Evolutionary conservation across 257 asterid species (phyloP), one percentile per base, ranked within the genome.

Genomic region (Solanum raphanifolium): DNA sequence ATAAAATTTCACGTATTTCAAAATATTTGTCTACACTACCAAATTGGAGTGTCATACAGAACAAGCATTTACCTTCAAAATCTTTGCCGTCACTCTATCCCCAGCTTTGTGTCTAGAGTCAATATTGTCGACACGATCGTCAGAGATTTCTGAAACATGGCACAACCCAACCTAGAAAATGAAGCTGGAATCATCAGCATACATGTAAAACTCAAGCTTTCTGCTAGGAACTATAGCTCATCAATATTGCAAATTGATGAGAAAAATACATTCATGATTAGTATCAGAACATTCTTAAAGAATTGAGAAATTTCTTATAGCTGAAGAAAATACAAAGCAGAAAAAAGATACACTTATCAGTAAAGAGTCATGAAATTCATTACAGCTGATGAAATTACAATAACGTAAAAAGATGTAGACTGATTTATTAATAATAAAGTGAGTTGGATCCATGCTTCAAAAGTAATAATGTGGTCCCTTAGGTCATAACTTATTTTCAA

Each of bases 101-200:
- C 98, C 97, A 81, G 94, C 95, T 88, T 94, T 93, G 90, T 92
- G 94, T 84, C 81, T 88, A 39, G 92, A 58, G 87, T 89, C 95
- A 86, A 92, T 87, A 87, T 91, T 90, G 83, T 93, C 96, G 32
- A 92, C 81, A 86, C 83, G 95, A 83, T 92, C 94, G 91, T 97
- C 99, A 90, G 97, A 94, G 88, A 97, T 92, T 94, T 96, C 98
- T 4, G 99, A 97, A 79, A 96, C 90, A 88, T 97, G 99, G 93
- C 99, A 97, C 88, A 97, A 90, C 76, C 99, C 99, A 79, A 96
- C 99, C 99, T 97, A 90, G 71, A 81, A 84, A 89, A 86, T 91
- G 84, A 71, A 72, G 35, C 84, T 72, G 90, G 46, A 46, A 88
- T 32, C 69, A 79, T 73, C 82, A 88, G 88, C 86, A 86, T 73